phyloP scores from a whole-genome alignment of 2,329 filamentous ascomycete species.

The Ophiostoma montium region DNA sequence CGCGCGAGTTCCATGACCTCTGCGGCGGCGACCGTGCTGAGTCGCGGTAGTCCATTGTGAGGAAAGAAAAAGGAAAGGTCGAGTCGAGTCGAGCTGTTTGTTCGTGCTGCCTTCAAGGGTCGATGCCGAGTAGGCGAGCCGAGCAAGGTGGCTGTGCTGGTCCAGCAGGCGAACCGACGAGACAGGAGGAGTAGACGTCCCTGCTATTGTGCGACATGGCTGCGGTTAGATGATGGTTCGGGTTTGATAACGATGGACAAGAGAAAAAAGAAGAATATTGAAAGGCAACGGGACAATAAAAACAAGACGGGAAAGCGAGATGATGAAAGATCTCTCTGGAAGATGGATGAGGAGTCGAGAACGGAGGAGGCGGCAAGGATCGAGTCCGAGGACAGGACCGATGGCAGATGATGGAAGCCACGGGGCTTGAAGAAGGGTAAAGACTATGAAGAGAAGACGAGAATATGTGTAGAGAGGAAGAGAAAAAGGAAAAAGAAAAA shows the following conservation, averaged over 20 bases:
- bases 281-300: slow-evolving; percentile 19
- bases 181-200: slow-evolving; percentile 17
- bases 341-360: not conserved
- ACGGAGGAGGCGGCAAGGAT: not conserved
- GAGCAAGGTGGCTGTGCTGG: not conserved
- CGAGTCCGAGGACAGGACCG: not conserved
- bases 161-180: not conserved
- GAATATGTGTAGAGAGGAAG: not conserved
- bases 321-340: not conserved
- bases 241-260: not conserved
- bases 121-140: not conserved
- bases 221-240: slow-evolving; percentile 37
- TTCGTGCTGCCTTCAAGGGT: not conserved
- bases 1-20: slow-evolving; percentile 36
- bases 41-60: slow-evolving; percentile 41
- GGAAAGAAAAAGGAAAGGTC: not conserved
- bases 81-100: not conserved
- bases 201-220: slow-evolving; percentile 37
- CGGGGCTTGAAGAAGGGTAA: not conserved
- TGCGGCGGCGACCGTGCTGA: slow-evolving; percentile 38
- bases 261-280: slow-evolving; percentile 22
- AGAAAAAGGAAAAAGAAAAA: slow-evolving; percentile 19
- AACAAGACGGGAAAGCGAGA: slow-evolving; percentile 19
- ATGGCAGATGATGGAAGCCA: not conserved
- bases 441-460: slow-evolving; percentile 7